Percentiles rank a stretch among this genome's conserved stretches.
These are phyloP conservation scores for Paramecium caudatum DNA, from an alignment of 73 alveolate species.

Conservation along the genomic window DNA sequence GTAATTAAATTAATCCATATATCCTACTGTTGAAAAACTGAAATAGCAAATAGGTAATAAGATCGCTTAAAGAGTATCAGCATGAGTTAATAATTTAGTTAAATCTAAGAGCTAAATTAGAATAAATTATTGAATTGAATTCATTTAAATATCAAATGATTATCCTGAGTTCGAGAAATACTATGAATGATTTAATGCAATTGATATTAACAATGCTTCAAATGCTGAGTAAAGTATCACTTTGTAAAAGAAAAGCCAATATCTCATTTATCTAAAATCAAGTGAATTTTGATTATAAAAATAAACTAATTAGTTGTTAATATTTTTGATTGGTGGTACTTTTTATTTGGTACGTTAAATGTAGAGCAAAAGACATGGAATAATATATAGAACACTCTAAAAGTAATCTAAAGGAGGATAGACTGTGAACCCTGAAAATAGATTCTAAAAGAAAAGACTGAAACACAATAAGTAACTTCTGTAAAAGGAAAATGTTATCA, in stretches of 20 bases:
- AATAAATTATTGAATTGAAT: neutral
- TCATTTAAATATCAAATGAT: neutral
- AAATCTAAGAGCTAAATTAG: slow-evolving; percentile 18
- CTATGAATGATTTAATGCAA: neutral
- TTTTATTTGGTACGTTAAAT: neutral
- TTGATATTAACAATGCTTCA: slow-evolving; percentile 45
- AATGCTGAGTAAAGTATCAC: slow-evolving; percentile 20
- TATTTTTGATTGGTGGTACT: neutral
- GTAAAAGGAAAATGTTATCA: slow-evolving; percentile 10
- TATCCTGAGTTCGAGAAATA: neutral
- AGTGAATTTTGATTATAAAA: slow-evolving; percentile 9
- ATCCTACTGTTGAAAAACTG: neutral
- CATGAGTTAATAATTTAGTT: slow-evolving; percentile 46
- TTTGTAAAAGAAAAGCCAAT: neutral
- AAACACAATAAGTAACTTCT: slow-evolving; percentile 27
- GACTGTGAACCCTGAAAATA: neutral
- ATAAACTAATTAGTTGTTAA: slow-evolving; percentile 11
- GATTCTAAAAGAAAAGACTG: neutral
- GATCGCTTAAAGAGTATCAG: neutral
- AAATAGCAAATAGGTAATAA: slow-evolving; percentile 14
- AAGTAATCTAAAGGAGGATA: slow-evolving; percentile 41
- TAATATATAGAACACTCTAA: neutral
- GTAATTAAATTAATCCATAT: neutral
- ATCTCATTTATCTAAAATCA: slow-evolving; percentile 61
- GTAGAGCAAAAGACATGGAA: neutral